phyloP scores from a whole-genome alignment of 2,329 filamentous ascomycete genomes.

The Hypoxylon sp. region DNA sequence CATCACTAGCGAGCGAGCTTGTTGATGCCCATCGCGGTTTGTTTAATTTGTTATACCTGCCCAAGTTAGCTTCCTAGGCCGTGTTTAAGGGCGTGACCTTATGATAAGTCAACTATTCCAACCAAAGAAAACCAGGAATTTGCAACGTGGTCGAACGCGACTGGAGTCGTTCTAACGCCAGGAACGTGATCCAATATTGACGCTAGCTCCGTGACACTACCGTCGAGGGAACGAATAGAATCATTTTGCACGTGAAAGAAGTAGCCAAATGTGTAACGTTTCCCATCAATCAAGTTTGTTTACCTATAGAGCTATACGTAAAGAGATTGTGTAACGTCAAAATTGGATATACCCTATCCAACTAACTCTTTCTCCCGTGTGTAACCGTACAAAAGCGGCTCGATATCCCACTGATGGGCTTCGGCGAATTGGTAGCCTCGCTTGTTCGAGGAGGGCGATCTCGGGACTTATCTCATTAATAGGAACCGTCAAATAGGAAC shows the following conservation, averaged over 20 bases:
- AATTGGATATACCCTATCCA: conserved; percentile 22
- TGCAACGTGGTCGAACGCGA: conserved; percentile 43
- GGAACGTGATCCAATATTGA: conserved; percentile 29
- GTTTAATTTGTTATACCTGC: conserved; percentile 40
- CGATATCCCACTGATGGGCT: conserved; percentile 32
- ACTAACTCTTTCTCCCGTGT: conserved; percentile 25
- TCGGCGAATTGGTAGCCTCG: conserved; percentile 41
- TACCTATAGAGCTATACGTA: conserved; percentile 11
- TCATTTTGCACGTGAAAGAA: conserved; percentile 8
- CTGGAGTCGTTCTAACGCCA: conserved; percentile 37
- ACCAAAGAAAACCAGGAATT: conserved; percentile 28
- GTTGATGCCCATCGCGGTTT: conserved; percentile 44
- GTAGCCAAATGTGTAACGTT: conserved; percentile 30
- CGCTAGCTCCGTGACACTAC: conserved; percentile 33
- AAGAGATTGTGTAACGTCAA: conserved; percentile 22
- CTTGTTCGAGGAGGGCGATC: conserved; percentile 35
- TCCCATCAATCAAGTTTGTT: conserved; percentile 16
- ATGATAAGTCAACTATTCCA: conserved; percentile 25
- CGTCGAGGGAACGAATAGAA: conserved; percentile 31
- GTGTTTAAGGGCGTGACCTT: conserved; percentile 20
- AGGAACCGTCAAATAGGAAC: conserved; percentile 32
- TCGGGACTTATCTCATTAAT: conserved; percentile 39
- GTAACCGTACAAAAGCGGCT: conserved; percentile 39
- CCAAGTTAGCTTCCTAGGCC: conserved; percentile 19
- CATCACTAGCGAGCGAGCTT: conserved; percentile 28